A percentile compares a stretch with the other conserved stretches of the same genome.
Conservation (phyloP, 2,329 filamentous ascomycete species). For the Penicillium sp. region DNA sequence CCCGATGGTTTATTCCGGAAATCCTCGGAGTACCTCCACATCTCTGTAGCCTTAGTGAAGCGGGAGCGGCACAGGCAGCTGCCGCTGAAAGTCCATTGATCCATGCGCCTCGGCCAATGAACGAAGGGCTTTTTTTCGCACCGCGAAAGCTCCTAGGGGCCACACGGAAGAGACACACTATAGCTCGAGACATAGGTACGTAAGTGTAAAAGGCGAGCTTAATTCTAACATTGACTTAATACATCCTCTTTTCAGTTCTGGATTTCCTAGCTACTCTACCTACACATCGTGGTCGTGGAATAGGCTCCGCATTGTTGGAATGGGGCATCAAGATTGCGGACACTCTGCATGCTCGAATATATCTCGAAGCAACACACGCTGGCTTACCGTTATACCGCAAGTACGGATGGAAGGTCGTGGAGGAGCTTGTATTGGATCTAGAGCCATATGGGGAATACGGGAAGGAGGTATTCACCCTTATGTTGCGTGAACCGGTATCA, state of each 20-base stretch:
- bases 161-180: not conserved
- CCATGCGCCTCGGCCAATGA: slow-evolving; percentile 1
- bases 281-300: slow-evolving; percentile 2
- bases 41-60: not conserved
- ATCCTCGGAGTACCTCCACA: not conserved
- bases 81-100: not conserved
- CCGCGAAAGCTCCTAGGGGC: not conserved
- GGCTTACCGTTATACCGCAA: not conserved
- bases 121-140: slow-evolving; percentile 3
- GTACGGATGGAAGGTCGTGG: slow-evolving; percentile 2
- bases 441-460: slow-evolving; percentile 1
- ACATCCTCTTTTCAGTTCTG: not conserved
- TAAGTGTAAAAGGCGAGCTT: no score
- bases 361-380: slow-evolving; percentile 4
- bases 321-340: slow-evolving; percentile 3
- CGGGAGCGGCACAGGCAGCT: not conserved
- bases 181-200: slow-evolving; percentile 1
- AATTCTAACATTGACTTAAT: no score
- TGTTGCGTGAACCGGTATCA: slow-evolving; percentile 2
- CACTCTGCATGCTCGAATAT: not conserved
- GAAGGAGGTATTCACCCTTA: not conserved
- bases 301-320: slow-evolving; percentile 1
- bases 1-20: slow-evolving; percentile 1
- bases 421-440: slow-evolving; percentile 1
- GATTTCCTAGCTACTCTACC: slow-evolving; percentile 5